Conservation (phyloP, 2,329 filamentous ascomycete genomes). For the Cordyceps farinosa region DNA sequence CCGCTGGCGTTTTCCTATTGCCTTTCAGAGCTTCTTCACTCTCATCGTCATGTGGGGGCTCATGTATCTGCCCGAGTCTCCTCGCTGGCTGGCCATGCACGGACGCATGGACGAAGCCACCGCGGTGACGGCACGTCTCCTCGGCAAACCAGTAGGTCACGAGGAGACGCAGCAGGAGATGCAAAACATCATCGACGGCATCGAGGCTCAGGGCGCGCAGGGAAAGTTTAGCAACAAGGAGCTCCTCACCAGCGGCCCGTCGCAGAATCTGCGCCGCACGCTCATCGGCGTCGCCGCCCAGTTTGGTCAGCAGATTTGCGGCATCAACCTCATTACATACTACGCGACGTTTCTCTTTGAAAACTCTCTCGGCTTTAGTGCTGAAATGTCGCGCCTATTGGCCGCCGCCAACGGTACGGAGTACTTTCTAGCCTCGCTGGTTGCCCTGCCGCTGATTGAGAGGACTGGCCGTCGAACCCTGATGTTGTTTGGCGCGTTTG, state of each 20-base stretch:
- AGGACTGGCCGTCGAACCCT: slow-evolving; percentile 56
- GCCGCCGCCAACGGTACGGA: slow-evolving; percentile 51
- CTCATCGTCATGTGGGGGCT: slow-evolving; percentile 51
- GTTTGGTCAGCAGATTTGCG: slow-evolving; percentile 46
- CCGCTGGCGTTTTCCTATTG: slow-evolving; percentile 33
- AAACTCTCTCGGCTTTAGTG: slow-evolving; percentile 43
- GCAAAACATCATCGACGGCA: slow-evolving; percentile 42
- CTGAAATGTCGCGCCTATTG: slow-evolving; percentile 47
- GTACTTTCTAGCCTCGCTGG: slow-evolving; percentile 38
- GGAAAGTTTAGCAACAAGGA: slow-evolving; percentile 29
- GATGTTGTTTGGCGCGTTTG: slow-evolving; percentile 61
- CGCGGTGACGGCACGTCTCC: slow-evolving; percentile 25
- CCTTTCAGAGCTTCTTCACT: slow-evolving; percentile 31
- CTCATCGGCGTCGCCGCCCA: slow-evolving; percentile 45
- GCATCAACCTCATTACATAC: slow-evolving; percentile 49
- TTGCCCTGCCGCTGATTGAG: slow-evolving; percentile 42
- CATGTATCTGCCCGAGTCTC: slow-evolving; percentile 46
- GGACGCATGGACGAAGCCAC: slow-evolving; percentile 29
- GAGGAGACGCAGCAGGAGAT: slow-evolving; percentile 27
- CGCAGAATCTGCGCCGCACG: slow-evolving; percentile 39
- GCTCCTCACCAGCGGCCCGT: slow-evolving; percentile 43
- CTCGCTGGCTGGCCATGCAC: slow-evolving; percentile 45
- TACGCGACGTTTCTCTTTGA: slow-evolving; percentile 34
- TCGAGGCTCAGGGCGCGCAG: slow-evolving; percentile 29
- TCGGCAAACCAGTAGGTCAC: slow-evolving; percentile 27